Conservation (phyloP, 2,329 filamentous ascomycete species). For the Colletotrichum simmondsii region DNA sequence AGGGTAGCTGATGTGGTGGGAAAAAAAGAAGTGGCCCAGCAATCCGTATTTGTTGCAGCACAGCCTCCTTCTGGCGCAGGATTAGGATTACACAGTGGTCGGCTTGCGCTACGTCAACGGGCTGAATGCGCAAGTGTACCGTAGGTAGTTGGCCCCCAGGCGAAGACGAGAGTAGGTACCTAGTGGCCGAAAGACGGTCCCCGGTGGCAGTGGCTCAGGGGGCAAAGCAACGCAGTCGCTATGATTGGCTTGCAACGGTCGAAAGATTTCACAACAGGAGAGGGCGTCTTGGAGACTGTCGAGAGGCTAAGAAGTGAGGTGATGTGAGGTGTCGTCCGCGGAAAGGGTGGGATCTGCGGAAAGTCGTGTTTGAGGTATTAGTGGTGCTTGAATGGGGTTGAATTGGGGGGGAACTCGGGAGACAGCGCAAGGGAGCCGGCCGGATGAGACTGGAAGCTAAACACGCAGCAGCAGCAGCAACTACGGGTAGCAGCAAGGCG, state of each 20-base stretch:
- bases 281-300: conserved; percentile 3
- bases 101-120: conserved; percentile 33
- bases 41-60: conserved; percentile 39
- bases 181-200: not conserved
- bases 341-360: conserved; percentile 34
- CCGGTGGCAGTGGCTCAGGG: not conserved
- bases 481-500: not conserved
- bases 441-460: conserved; percentile 11
- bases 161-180: not conserved
- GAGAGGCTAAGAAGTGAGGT: conserved; percentile 19
- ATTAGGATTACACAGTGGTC: conserved; percentile 33
- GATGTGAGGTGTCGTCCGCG: conserved; percentile 24
- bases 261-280: not conserved
- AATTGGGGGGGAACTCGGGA: not conserved
- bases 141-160: not conserved
- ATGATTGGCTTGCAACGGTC: conserved; percentile 28
- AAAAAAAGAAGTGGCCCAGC: conserved; percentile 31
- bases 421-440: conserved; percentile 17
- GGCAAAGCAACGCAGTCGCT: conserved; percentile 32
- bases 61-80: conserved; percentile 42
- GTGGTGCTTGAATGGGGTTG: conserved; percentile 22
- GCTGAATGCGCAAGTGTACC: conserved; percentile 14
- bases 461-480: not conserved
- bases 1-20: conserved; percentile 20
- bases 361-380: conserved; percentile 34